Evolutionary conservation across 257 asterid species (phyloP).

Genomic region (Voacanga thouarsii): DNA sequence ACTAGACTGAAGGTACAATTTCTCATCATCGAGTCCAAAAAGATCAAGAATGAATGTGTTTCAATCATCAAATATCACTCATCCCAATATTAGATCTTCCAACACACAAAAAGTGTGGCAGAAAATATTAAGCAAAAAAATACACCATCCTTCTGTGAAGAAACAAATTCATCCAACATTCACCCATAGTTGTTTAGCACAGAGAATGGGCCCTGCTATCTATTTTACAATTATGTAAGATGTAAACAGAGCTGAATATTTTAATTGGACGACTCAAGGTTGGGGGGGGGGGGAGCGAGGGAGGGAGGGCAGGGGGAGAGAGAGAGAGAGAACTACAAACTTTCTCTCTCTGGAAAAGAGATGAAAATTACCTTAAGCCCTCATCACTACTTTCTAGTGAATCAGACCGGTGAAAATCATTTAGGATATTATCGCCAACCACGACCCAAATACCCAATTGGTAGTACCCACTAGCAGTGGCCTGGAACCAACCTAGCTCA

Average conservation of each 20-base stretch:
- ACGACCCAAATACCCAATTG: slow-evolving; percentile 87
- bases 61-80: background rate
- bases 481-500: slow-evolving; percentile 98
- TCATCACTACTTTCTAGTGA: slow-evolving; percentile 49
- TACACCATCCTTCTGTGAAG: background rate
- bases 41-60: background rate
- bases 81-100: background rate
- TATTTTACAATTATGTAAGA: background rate
- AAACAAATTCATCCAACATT: background rate
- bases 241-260: background rate
- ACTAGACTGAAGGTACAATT: slow-evolving; percentile 1
- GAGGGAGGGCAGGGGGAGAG: too few relatives aligned
- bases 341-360: background rate
- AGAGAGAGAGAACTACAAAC: background rate
- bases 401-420: slow-evolving; percentile 62
- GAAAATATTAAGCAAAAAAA: background rate
- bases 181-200: background rate
- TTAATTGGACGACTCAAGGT: background rate
- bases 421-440: slow-evolving; percentile 59
- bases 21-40: background rate
- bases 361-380: slow-evolving; percentile 53
- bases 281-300: too few relatives aligned
- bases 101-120: background rate
- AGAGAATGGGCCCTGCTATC: background rate
- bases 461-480: slow-evolving; percentile 86